These are phyloP conservation scores for Naganishia vaughanmartiniae DNA, from an alignment of 768 basidiomycete genomes.

Conservation along the genomic window DNA sequence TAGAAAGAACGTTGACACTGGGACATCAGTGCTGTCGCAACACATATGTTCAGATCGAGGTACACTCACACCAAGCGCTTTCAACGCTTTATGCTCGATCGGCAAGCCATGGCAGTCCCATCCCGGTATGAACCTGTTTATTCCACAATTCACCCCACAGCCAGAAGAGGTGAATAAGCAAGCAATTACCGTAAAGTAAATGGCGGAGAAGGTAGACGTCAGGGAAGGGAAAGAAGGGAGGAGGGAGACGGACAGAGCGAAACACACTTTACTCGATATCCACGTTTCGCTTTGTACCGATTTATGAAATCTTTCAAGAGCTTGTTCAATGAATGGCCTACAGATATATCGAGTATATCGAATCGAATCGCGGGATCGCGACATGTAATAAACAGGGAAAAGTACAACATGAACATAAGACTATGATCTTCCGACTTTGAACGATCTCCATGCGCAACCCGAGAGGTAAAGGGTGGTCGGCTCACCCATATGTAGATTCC, in stretches of 20 bases:
- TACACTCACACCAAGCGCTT: slow-evolving; percentile 63
- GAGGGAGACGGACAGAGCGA: neutral
- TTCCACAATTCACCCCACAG: too few relatives aligned
- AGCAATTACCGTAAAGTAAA: too few relatives aligned
- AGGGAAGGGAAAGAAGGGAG: too few relatives aligned
- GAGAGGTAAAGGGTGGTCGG: slow-evolving; percentile 1
- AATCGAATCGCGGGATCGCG: neutral
- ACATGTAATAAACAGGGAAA: neutral
- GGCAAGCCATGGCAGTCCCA: slow-evolving; percentile 99
- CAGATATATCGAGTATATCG: neutral
- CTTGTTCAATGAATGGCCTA: slow-evolving; percentile 94
- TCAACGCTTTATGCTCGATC: slow-evolving; percentile 89
- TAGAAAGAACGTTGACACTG: too few relatives aligned
- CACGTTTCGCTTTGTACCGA: slow-evolving; percentile 75
- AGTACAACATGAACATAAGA: slow-evolving; percentile 8
- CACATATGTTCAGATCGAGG: neutral
- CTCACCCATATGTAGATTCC: slow-evolving; percentile 87
- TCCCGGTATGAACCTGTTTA: slow-evolving; percentile 80
- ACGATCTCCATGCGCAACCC: too few relatives aligned
- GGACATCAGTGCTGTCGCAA: neutral
- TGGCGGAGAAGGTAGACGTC: neutral
- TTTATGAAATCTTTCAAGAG: slow-evolving; percentile 94
- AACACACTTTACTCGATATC: slow-evolving; percentile 75
- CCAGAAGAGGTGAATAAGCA: neutral
- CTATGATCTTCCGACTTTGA: too few relatives aligned